These are phyloP conservation scores for Cyclocybe aegerita DNA, from an alignment of 768 basidiomycete species.

Conservation along the genomic window DNA sequence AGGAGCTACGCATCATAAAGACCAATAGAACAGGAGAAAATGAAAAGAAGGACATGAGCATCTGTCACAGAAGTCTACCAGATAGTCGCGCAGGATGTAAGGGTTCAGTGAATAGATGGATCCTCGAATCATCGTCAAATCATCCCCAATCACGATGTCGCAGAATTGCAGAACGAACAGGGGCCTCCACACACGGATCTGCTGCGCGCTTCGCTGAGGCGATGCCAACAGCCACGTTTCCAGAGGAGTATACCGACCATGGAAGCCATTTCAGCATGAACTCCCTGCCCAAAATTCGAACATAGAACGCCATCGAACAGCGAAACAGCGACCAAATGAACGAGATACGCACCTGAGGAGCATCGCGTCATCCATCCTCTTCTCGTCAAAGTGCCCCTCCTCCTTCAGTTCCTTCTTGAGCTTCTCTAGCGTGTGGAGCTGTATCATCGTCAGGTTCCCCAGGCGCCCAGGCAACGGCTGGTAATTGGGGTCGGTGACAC, in stretches of 20 bases:
- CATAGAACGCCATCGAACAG: neutral
- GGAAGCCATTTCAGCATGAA: too few relatives aligned
- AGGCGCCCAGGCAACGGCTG: constrained; percentile 69
- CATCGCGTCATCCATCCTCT: constrained; percentile 69
- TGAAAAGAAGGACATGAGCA: too few relatives aligned
- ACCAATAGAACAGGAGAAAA: too few relatives aligned
- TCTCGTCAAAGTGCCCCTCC: constrained; percentile 58
- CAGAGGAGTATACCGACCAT: neutral
- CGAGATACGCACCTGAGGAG: constrained; percentile 54
- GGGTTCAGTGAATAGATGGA: too few relatives aligned
- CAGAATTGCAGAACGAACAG: too few relatives aligned
- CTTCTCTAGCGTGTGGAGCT: constrained; percentile 68
- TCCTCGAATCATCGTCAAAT: too few relatives aligned
- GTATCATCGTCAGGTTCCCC: constrained; percentile 70
- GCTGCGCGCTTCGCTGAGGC: too few relatives aligned
- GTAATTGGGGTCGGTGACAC: constrained; percentile 64
- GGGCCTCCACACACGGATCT: too few relatives aligned
- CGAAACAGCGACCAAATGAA: neutral
- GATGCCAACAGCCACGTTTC: neutral
- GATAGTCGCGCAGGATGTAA: too few relatives aligned
- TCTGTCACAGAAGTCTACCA: too few relatives aligned
- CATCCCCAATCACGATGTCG: too few relatives aligned
- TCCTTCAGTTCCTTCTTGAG: constrained; percentile 65
- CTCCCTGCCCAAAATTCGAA: neutral
- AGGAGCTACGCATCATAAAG: too few relatives aligned